Conservation (phyloP, 2,329 filamentous ascomycete species). For the Epicoccum nigrum region DNA sequence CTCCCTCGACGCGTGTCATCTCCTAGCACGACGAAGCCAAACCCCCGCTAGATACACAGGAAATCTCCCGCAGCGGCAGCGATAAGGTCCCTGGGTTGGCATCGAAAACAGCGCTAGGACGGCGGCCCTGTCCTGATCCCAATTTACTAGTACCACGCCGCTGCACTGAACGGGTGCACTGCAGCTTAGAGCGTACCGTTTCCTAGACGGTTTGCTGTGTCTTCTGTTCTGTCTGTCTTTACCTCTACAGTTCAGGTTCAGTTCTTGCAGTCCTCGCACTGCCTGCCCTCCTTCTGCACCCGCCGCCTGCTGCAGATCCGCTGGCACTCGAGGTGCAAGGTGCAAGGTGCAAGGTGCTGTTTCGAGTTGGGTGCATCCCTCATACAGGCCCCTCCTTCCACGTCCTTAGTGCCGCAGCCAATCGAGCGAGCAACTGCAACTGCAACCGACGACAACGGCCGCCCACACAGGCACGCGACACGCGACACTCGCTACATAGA, state of each 20-base stretch:
- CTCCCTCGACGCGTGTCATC: constrained; percentile 5
- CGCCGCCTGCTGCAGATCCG: neutral
- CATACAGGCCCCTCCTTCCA: neutral
- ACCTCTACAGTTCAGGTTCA: too few relatives aligned
- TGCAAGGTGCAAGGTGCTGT: constrained; percentile 4
- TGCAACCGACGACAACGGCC: neutral
- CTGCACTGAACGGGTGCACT: constrained; percentile 3
- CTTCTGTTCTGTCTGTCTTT: too few relatives aligned
- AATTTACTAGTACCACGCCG: neutral
- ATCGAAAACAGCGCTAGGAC: constrained; percentile 2
- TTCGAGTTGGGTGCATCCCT: constrained; percentile 3
- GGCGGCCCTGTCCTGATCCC: neutral
- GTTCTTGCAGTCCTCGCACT: neutral
- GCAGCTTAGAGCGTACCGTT: constrained; percentile 10
- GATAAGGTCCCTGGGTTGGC: neutral
- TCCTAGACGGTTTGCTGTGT: neutral
- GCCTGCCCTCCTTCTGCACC: neutral
- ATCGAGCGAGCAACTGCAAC: too few relatives aligned
- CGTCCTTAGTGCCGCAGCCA: constrained; percentile 9
- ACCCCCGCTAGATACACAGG: too few relatives aligned
- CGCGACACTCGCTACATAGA: too few relatives aligned
- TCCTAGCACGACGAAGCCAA: neutral
- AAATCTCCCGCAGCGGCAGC: neutral
- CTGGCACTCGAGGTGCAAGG: neutral
- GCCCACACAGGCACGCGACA: constrained; percentile 14